Evolutionary conservation across 768 basidiomycete species (phyloP).

Genomic region (Guyanaporus albipodus): DNA sequence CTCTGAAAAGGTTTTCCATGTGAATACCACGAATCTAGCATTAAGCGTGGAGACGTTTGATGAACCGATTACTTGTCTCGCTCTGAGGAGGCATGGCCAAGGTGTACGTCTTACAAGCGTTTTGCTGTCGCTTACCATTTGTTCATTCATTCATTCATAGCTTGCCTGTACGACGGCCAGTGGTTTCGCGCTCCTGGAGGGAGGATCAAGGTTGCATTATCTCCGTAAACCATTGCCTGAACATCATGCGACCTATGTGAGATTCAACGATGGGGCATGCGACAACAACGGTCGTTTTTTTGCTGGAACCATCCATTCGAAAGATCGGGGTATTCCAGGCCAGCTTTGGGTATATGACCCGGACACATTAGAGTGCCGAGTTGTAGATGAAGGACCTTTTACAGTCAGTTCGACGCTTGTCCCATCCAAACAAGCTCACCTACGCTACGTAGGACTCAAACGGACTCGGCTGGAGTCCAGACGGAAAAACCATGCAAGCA

Average conservation of each 20-base stretch:
- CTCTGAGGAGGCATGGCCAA: constrained; percentile 42
- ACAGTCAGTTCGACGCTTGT: constrained; percentile 41
- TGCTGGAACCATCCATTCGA: constrained; percentile 57
- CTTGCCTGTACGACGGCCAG: constrained; percentile 20
- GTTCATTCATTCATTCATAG: background rate
- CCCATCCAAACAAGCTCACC: constrained; percentile 2
- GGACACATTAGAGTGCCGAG: constrained; percentile 37
- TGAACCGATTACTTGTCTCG: constrained; percentile 56
- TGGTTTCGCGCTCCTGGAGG: constrained; percentile 18
- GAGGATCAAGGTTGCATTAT: constrained; percentile 41
- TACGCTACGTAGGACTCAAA: constrained; percentile 13
- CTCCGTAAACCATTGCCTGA: constrained; percentile 49
- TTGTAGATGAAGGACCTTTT: constrained; percentile 62
- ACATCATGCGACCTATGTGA: constrained; percentile 40
- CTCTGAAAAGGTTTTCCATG: constrained; percentile 25
- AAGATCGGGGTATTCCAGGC: constrained; percentile 48
- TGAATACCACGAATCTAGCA: constrained; percentile 39
- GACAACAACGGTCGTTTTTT: constrained; percentile 62
- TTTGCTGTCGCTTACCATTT: no score
- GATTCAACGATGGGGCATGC: constrained; percentile 72
- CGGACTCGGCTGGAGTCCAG: constrained; percentile 22
- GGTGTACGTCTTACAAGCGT: no score
- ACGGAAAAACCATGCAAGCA: constrained; percentile 21
- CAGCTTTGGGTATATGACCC: constrained; percentile 60
- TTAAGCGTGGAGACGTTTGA: constrained; percentile 47